A percentile compares a stretch with the other conserved stretches of the same genome.
phyloP scores from a whole-genome alignment of 1,284 basidiomycete genomes.

The Agroathelia rolfsii region DNA sequence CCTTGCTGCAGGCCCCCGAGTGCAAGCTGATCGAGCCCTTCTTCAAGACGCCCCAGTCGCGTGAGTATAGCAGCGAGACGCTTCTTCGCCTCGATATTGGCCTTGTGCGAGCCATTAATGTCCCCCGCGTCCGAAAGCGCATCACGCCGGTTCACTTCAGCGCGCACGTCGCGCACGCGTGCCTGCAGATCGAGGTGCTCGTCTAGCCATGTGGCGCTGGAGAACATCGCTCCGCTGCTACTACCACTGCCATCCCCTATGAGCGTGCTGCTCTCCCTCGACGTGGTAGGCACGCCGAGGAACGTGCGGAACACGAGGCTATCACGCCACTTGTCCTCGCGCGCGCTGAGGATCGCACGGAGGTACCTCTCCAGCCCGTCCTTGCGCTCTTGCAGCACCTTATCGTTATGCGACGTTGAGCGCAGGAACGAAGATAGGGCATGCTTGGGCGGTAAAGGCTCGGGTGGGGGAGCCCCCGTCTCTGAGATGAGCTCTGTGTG shows the following conservation, averaged over 20 bases:
- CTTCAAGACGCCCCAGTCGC: slow-evolving; percentile 61
- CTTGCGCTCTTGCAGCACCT: slow-evolving; percentile 66
- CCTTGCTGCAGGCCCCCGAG: slow-evolving; percentile 70
- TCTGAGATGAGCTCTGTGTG: slow-evolving; percentile 72
- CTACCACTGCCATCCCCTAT: slow-evolving; percentile 18
- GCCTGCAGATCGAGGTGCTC: slow-evolving; percentile 71
- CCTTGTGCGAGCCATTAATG: slow-evolving; percentile 62
- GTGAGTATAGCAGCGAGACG: slow-evolving; percentile 67
- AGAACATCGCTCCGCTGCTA: slow-evolving; percentile 39
- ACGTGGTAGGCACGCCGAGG: slow-evolving; percentile 61
- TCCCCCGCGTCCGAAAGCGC: slow-evolving; percentile 70
- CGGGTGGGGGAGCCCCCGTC: slow-evolving; percentile 64
- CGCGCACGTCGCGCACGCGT: slow-evolving; percentile 71
- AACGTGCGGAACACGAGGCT: slow-evolving; percentile 78
- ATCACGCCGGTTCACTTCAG: slow-evolving; percentile 80
- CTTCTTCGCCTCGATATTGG: slow-evolving; percentile 78
- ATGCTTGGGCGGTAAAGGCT: slow-evolving; percentile 74
- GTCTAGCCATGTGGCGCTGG: slow-evolving; percentile 73
- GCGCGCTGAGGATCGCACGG: slow-evolving; percentile 72
- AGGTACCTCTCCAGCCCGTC: slow-evolving; percentile 78
- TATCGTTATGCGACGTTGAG: slow-evolving; percentile 22
- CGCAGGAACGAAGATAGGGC: slow-evolving; percentile 50
- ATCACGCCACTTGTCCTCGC: slow-evolving; percentile 78
- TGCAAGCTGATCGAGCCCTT: slow-evolving; percentile 57
- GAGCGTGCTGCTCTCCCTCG: too few relatives aligned